Conservation (phyloP, 352 stramenopile genomes). For the Pythium myriotylum region DNA sequence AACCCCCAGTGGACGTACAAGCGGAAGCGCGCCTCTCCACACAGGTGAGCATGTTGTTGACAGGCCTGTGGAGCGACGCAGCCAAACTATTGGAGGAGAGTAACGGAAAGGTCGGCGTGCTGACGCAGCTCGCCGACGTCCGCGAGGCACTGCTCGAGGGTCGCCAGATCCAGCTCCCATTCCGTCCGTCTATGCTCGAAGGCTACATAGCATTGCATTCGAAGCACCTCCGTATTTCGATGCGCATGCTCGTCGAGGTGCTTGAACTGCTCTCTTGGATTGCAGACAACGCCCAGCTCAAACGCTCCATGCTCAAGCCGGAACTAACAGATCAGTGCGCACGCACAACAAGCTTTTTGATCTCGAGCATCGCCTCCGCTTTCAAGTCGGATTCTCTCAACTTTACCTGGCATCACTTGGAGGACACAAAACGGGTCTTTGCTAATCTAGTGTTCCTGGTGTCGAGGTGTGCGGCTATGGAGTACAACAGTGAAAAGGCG, state of each 20-base stretch:
- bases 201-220: constrained; percentile 63
- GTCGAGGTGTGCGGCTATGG: constrained; percentile 48
- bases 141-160: constrained; percentile 37
- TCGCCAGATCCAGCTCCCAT: constrained; percentile 25
- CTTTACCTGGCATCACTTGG: constrained; percentile 53
- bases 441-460: constrained; percentile 67
- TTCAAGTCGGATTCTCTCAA: constrained; percentile 46
- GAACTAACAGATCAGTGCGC: constrained; percentile 66
- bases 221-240: constrained; percentile 67
- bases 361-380: constrained; percentile 43
- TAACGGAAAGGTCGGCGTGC: constrained; percentile 57
- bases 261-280: constrained; percentile 72
- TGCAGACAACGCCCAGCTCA: constrained; percentile 42
- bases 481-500: neutral
- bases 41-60: constrained; percentile 59
- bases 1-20: neutral
- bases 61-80: constrained; percentile 71
- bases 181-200: constrained; percentile 34
- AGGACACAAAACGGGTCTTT: constrained; percentile 60
- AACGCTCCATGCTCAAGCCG: constrained; percentile 51
- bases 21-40: constrained; percentile 20
- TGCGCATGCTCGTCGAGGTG: constrained; percentile 64
- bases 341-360: constrained; percentile 64
- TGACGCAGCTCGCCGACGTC: constrained; percentile 67
- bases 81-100: constrained; percentile 71